Percentiles rank a stretch among this genome's conserved stretches.
Conservation (phyloP, 805 yeast genomes). For the Metschnikowia cubensis region DNA sequence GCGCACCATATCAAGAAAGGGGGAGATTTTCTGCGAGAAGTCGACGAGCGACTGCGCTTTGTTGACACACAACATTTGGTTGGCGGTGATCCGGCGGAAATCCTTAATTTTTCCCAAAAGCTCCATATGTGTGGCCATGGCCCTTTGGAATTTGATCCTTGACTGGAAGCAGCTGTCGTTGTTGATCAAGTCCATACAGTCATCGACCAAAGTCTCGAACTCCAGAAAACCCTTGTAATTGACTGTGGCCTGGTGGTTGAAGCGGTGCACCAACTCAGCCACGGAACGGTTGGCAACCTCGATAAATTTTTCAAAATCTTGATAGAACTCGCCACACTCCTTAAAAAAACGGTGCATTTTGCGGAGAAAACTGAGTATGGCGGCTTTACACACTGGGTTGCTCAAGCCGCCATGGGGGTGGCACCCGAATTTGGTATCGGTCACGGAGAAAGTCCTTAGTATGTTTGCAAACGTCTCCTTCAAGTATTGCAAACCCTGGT, state of each 20-base stretch:
- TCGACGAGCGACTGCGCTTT: constrained; percentile 10
- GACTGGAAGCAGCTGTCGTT: constrained; percentile 12
- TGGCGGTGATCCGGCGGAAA: constrained; percentile 4
- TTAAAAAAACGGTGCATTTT: constrained; percentile 8
- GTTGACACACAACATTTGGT: constrained; percentile 4
- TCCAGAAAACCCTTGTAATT: constrained; percentile 8
- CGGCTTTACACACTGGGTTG: constrained; percentile 5
- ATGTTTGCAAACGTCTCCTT: constrained; percentile 7
- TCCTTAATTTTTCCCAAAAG: constrained; percentile 7
- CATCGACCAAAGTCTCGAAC: constrained; percentile 8
- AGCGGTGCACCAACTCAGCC: constrained; percentile 1
- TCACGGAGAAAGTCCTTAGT: constrained; percentile 6
- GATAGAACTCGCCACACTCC: constrained; percentile 8
- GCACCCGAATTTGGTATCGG: neutral
- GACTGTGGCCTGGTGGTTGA: constrained; percentile 3
- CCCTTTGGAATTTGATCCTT: constrained; percentile 12
- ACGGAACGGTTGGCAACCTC: constrained; percentile 5
- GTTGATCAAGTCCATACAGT: constrained; percentile 11
- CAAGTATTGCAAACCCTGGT: constrained; percentile 5
- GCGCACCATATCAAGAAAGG: constrained; percentile 8
- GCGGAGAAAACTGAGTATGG: constrained; percentile 8
- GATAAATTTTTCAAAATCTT: constrained; percentile 7
- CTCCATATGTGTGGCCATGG: constrained; percentile 11
- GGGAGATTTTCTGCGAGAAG: constrained; percentile 7
- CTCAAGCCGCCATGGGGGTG: constrained; percentile 5